Percentiles rank a stretch among this genome's conserved stretches.
Conservation (phyloP, 345 rosid genomes). For the Rhizophora apiculata region DNA sequence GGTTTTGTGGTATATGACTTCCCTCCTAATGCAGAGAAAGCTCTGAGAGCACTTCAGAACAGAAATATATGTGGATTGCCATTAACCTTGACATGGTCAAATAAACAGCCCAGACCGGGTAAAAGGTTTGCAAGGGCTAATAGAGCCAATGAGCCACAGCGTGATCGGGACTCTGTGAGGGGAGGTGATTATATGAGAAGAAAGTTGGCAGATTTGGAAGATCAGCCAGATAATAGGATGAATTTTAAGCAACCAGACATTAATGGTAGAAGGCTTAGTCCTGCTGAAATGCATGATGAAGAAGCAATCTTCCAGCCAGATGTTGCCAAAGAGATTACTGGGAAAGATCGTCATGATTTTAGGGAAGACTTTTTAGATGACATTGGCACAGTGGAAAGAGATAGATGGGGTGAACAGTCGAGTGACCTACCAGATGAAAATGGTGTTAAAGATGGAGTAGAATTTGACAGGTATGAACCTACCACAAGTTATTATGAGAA, state of each 20-base stretch:
- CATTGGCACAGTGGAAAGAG: slow-evolving; percentile 26
- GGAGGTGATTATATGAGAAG: slow-evolving; percentile 11
- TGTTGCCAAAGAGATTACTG: slow-evolving; percentile 5
- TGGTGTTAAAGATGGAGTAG: slow-evolving; percentile 17
- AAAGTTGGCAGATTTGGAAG: slow-evolving; percentile 19
- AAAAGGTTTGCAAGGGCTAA: slow-evolving; percentile 21
- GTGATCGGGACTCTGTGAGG: slow-evolving; percentile 15
- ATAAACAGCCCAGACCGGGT: slow-evolving; percentile 40
- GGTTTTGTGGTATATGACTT: slow-evolving; percentile 52
- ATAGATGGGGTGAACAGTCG: slow-evolving; percentile 37
- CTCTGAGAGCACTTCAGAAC: slow-evolving; percentile 40
- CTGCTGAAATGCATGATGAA: slow-evolving; percentile 20
- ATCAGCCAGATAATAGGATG: slow-evolving; percentile 14
- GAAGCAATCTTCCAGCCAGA: slow-evolving; percentile 11
- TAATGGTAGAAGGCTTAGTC: slow-evolving; percentile 15
- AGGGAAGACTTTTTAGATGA: slow-evolving; percentile 25
- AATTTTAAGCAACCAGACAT: slow-evolving; percentile 16
- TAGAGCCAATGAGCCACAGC: slow-evolving; percentile 17
- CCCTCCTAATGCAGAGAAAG: slow-evolving; percentile 46
- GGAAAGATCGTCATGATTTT: slow-evolving; percentile 23
- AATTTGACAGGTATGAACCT: slow-evolving; percentile 33
- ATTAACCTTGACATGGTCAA: slow-evolving; percentile 51
- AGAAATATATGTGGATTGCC: slow-evolving; percentile 40
- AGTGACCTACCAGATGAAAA: slow-evolving; percentile 24
- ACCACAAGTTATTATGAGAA: slow-evolving; percentile 7